Conservation (phyloP, 441 rosid genomes). For the Metrosideros polymorpha region DNA sequence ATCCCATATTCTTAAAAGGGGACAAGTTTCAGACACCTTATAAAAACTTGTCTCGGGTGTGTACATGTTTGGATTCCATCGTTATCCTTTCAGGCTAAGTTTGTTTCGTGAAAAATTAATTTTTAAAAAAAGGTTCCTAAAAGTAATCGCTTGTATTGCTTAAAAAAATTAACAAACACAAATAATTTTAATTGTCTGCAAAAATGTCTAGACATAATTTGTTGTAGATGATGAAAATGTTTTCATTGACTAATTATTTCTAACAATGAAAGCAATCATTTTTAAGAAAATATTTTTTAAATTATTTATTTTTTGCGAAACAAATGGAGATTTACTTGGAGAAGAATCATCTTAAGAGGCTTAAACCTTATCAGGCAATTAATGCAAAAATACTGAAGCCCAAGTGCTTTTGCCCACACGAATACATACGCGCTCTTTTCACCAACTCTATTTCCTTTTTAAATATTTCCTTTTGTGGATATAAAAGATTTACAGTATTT, state of each 20-base stretch:
- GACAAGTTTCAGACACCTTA: not conserved
- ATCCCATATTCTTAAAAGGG: not conserved
- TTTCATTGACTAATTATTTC: no score
- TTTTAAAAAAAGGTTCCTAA: no score
- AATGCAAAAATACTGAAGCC: not conserved
- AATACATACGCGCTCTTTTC: not conserved
- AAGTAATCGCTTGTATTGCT: no score
- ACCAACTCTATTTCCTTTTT: not conserved
- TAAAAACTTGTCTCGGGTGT: not conserved
- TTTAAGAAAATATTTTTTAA: no score
- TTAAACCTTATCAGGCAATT: not conserved
- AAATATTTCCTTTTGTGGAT: not conserved
- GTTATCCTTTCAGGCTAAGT: no score
- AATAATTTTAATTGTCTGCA: rapidly evolving
- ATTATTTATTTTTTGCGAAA: no score
- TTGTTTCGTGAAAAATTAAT: no score
- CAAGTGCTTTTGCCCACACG: not conserved
- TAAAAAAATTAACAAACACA: no score
- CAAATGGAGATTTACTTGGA: not conserved
- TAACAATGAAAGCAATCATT: no score
- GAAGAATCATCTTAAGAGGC: not conserved
- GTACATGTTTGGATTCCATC: no score
- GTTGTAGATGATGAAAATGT: rapidly evolving
- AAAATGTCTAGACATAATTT: no score
- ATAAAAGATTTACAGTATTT: not conserved